Evolutionary conservation across 208 protist species (phyloP).

Genomic region (Trypanosoma rangeli): DNA sequence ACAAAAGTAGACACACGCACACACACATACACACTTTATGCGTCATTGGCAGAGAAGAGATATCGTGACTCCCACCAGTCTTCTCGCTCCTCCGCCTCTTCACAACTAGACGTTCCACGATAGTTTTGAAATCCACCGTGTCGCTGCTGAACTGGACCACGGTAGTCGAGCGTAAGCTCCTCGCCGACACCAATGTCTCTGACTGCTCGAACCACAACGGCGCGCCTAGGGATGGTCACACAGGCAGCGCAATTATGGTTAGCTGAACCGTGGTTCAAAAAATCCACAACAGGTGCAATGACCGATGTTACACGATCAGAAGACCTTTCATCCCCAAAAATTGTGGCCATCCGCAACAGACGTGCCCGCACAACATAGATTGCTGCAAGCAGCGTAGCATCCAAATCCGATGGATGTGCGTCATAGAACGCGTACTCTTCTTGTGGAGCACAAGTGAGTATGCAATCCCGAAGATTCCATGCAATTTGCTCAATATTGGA

Average conservation of each 20-base stretch:
- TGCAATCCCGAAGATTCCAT: constrained; percentile 64
- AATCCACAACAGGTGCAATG: constrained; percentile 68
- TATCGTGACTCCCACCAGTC: constrained; percentile 39
- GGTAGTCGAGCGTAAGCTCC: constrained; percentile 77
- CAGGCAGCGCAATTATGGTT: constrained; percentile 46
- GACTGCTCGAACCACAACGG: constrained; percentile 65
- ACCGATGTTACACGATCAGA: constrained; percentile 35
- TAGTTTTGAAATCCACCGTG: neutral
- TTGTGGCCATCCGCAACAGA: constrained; percentile 46
- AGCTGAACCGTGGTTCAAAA: constrained; percentile 52
- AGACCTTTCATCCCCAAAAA: constrained; percentile 23
- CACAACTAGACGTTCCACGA: neutral
- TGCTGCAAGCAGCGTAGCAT: constrained; percentile 49
- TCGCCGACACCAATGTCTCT: constrained; percentile 43
- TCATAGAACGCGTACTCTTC: constrained; percentile 67
- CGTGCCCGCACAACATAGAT: constrained; percentile 77
- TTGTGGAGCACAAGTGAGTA: constrained; percentile 47
- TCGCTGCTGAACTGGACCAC: neutral
- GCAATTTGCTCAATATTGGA: constrained; percentile 68
- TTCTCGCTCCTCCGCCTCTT: constrained; percentile 5
- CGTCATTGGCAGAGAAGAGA: constrained; percentile 22
- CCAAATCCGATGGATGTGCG: constrained; percentile 41
- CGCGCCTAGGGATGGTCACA: constrained; percentile 32
- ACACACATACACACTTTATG: constrained; percentile 1
- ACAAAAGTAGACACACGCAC: neutral